Evolutionary conservation across 371 early-diverging fungal genomes (phyloP).

Genomic region (Lichtheimia hyalospora): DNA sequence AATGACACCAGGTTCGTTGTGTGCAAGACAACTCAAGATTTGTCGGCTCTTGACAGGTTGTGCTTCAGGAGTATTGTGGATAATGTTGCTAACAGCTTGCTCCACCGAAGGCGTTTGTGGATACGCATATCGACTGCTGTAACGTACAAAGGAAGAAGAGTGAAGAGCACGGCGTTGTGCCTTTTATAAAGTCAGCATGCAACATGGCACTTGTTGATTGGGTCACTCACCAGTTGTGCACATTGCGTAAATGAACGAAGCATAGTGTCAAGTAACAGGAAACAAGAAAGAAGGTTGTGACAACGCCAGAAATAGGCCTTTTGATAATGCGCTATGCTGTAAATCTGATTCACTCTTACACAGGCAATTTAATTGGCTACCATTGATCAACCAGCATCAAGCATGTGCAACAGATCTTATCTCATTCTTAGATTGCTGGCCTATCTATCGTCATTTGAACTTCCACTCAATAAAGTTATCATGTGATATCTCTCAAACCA

Average conservation of each 20-base stretch:
- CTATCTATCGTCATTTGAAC: too few species aligned
- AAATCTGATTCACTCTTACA: neutral
- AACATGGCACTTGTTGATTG: neutral
- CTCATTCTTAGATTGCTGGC: too few species aligned
- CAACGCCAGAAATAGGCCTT: neutral
- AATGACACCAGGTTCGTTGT: constrained; percentile 96
- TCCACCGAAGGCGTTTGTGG: constrained; percentile 57
- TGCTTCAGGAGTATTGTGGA: constrained; percentile 79
- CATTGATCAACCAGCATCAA: neutral
- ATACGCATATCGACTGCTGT: neutral
- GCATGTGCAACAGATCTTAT: neutral
- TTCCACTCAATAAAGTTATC: too few species aligned
- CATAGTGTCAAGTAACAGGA: neutral
- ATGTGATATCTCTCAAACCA: too few species aligned
- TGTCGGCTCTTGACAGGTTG: constrained; percentile 63
- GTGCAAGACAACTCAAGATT: constrained; percentile 90
- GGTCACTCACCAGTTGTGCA: neutral
- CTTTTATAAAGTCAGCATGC: neutral
- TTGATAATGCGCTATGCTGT: neutral
- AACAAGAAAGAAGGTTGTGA: neutral
- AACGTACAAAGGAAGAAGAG: neutral
- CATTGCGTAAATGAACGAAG: neutral
- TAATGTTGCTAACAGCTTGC: constrained; percentile 87
- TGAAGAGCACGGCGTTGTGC: constrained; percentile 2
- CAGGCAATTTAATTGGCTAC: neutral